Evolutionary conservation across 192 early-diverging fungal genomes (phyloP), one percentile per base, ranked within the genome.

Genomic region (Coemansia aciculifera): DNA sequence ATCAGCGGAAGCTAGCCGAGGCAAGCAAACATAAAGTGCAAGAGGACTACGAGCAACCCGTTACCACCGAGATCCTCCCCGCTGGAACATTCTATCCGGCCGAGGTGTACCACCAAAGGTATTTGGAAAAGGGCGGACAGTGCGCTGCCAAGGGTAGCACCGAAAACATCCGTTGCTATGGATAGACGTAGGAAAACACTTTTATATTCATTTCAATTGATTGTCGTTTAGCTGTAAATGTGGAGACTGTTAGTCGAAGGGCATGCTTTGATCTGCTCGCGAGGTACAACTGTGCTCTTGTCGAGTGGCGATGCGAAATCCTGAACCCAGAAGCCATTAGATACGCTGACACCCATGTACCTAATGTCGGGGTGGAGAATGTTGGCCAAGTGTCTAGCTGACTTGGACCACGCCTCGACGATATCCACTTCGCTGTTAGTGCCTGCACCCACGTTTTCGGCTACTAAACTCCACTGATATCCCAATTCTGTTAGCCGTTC

Each of bases 101-200:
- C 29, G 96, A 96, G 78, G 86, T 83, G 0, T 89, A 91, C 75
- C 93, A 93, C 69, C 92, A 97, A 74, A 75, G 84, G 49, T 94
- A 94, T 56, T 78, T 94, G 61, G 81, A 84, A 60, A 89, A 85
- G 37, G 74, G 84, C 52, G 80, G 84, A 0, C 84, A 85, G 56
- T 78, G 84, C 24, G 77, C 84, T 3, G 15, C 77, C 59, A 85
- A 85, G 69, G 84, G 80, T 9, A 82, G 84, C 72, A 36, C 40
- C 13, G 78, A 85, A 63, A 21, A 43, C 59, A 85, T 85, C 38
- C 69, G 63, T 24, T 85, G 84, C 73, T 83, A 85, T 42, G 79
- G 73, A 5, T 75, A 75, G 27, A 5, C 56, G 21, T 27, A n/a
- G 17, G 32, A 43, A 42, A 63, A 1, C 12, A 19, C 39, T 24